Evolutionary conservation across 1,139 yeast genomes (phyloP).

Genomic region (Pneumocystis jirovecii): DNA sequence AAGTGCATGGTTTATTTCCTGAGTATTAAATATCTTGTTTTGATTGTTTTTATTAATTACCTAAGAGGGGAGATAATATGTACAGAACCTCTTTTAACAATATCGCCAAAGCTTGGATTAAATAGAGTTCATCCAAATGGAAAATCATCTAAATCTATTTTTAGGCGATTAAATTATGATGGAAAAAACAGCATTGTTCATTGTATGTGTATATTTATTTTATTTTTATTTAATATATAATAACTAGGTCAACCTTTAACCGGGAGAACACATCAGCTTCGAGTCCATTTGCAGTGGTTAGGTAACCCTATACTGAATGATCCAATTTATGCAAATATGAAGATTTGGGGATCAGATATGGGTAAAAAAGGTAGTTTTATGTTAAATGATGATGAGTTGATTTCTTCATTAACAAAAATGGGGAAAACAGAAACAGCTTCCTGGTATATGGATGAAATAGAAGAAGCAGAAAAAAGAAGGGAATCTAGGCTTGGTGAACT

Average conservation of each 20-base stretch:
- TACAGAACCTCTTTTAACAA: slow-evolving; percentile 54
- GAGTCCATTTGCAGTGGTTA: slow-evolving; percentile 76
- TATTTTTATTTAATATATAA: neutral
- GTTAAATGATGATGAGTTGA: slow-evolving; percentile 22
- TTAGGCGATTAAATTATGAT: slow-evolving; percentile 46
- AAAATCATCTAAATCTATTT: slow-evolving; percentile 39
- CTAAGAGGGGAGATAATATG: slow-evolving; percentile 33
- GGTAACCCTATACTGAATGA: slow-evolving; percentile 92
- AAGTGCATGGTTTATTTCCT: slow-evolving; percentile 80
- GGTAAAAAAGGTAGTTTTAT: slow-evolving; percentile 43
- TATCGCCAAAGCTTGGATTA: slow-evolving; percentile 65
- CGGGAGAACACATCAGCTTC: slow-evolving; percentile 87
- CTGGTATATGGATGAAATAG: slow-evolving; percentile 3
- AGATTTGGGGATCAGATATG: slow-evolving; percentile 54
- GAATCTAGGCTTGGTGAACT: slow-evolving; percentile 37
- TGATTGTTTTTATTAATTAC: slow-evolving; percentile 2
- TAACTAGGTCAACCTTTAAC: slow-evolving; percentile 57
- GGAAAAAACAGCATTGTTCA: slow-evolving; percentile 54
- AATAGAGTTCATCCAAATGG: slow-evolving; percentile 57
- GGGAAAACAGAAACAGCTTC: slow-evolving; percentile 4
- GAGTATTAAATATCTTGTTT: neutral
- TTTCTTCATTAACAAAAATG: slow-evolving; percentile 5
- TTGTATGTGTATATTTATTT: slow-evolving; percentile 4
- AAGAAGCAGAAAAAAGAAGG: slow-evolving; percentile 8
- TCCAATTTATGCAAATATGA: slow-evolving; percentile 59